These are phyloP conservation scores for Phytopythium boreale DNA, from an alignment of 352 stramenopile genomes.

Conservation along the genomic window DNA sequence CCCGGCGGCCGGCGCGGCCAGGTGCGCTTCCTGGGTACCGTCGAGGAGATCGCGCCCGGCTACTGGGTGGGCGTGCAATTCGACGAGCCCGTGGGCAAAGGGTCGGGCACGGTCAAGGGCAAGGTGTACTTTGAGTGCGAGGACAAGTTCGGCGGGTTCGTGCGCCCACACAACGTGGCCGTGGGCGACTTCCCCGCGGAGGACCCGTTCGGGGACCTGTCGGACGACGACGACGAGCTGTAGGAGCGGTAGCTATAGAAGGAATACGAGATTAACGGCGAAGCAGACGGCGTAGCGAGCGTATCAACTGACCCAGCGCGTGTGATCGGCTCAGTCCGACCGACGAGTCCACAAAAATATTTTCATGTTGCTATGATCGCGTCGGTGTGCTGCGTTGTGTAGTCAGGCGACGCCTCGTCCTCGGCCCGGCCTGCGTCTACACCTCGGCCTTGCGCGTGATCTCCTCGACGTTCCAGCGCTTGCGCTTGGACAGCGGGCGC, in stretches of 20 bases:
- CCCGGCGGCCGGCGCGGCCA: slow-evolving; percentile 92
- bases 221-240: slow-evolving; percentile 76
- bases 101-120: slow-evolving; percentile 91
- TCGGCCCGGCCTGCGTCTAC: slow-evolving; percentile 30
- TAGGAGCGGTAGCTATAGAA: slow-evolving; percentile 16
- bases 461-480: slow-evolving; percentile 88
- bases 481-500: slow-evolving; percentile 83
- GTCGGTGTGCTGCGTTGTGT: background rate
- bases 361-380: slow-evolving; percentile 1
- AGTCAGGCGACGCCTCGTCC: background rate
- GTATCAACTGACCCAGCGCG: no score
- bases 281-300: background rate
- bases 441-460: slow-evolving; percentile 86
- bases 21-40: slow-evolving; percentile 91
- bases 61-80: slow-evolving; percentile 97
- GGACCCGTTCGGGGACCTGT: slow-evolving; percentile 75
- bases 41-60: slow-evolving; percentile 87
- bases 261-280: background rate
- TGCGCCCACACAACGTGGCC: slow-evolving; percentile 92
- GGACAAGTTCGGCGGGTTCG: slow-evolving; percentile 92
- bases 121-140: slow-evolving; percentile 92
- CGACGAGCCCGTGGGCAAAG: slow-evolving; percentile 95
- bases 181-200: slow-evolving; percentile 92
- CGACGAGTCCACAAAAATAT: background rate
- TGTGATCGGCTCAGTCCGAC: background rate